Evolutionary conservation across 192 early-diverging fungal genomes (phyloP), one percentile per base, ranked within the genome.

Genomic region (Podila clonocystis): DNA sequence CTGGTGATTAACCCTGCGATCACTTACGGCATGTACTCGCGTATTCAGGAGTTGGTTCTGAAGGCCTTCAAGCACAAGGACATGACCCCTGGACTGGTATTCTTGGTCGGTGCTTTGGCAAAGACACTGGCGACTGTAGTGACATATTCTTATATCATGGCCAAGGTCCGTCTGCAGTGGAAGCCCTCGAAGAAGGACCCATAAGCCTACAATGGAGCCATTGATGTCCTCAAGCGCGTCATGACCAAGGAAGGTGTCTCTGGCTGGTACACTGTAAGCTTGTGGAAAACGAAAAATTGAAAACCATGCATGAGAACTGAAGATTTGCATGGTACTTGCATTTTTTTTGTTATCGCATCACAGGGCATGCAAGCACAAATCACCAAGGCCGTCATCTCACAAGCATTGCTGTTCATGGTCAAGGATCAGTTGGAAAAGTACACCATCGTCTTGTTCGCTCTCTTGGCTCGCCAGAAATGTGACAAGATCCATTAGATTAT

Each of bases 111-210:
- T n/a, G 98, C 98, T 13, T 59, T 98, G 30, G 89, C 94, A 45
- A 99, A 99, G 74, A 96, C 97, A 0, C 82, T 99, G 77, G 98
- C 94, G 9, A 96, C 94, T 26, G 82, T 93, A 17, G 75, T 93
- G 62, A 94, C 91, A 20, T 95, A 99, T 72, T 97, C 98, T 28
- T 99, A 98, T 75, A 99, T 99, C 82, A 98, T 99, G 98, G 98
- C 98, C 55, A 99, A 99, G 74, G 95, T 98, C 26, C 86, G 96
- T 60, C 89, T 99, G 70, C 98, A 99, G 80, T 96, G 94, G 92
- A 93, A 91, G 73, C 93, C 92, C 29, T 87, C 92, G 58, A 92
- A 94, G 75, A 80, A 72, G 62, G 73, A 84, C 71, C 20, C 59
- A 68, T 60, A 80, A 90, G 60, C 85, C 89, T 98, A 99, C 83